Base-by-base conservation (phyloP, 129 eudicot species). In the Tagetes erecta region DNA sequence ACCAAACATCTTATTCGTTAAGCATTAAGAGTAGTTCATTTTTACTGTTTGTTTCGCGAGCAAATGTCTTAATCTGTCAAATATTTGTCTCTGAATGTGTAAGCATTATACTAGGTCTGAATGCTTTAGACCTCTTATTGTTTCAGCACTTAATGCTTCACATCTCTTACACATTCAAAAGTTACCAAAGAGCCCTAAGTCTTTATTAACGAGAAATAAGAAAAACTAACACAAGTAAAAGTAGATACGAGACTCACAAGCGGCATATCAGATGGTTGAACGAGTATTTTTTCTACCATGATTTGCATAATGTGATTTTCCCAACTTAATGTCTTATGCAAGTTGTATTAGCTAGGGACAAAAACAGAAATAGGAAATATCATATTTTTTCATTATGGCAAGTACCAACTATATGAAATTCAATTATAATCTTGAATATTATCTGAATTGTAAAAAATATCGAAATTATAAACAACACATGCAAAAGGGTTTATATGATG, bases 371-470 rank as follows among this genome's bases (percentile, higher is more conserved):
- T 47, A 47, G 13, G n/a, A 47, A 47, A 47, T 47, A 47, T 8
- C 52, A 5, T 20, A 1, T 1, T 0, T 37, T 36, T 0, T 60
- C 67, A 27, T 53, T 6, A 30, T 39, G 66, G 53, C n/a, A 20
- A 71, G 50, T 9, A 39, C 40, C n/a, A 20, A 71, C 64, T 9
- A 39, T 56, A 4, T 39, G 34, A 71, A 71, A 8, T 38, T 20
- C 12, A 7, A 52, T 8, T 38, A 6, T 20, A 52, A 38, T 51
- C 3, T 9, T 35, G 64, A 58, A 49, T 49, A 14, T 20, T 11
- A 76, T 39, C 40, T 75, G 20, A 40, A 65, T 11, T 31, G 11
- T 3, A 35, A 34, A 42, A 41, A 67, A 55, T 53, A 67, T 75
- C 64, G 39, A 51, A 51, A 38, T 30, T 45, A 40, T 64, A 1